Evolutionary conservation across 176 grass and related monocot species (phyloP).

Genomic region (Oryza glaberrima): DNA sequence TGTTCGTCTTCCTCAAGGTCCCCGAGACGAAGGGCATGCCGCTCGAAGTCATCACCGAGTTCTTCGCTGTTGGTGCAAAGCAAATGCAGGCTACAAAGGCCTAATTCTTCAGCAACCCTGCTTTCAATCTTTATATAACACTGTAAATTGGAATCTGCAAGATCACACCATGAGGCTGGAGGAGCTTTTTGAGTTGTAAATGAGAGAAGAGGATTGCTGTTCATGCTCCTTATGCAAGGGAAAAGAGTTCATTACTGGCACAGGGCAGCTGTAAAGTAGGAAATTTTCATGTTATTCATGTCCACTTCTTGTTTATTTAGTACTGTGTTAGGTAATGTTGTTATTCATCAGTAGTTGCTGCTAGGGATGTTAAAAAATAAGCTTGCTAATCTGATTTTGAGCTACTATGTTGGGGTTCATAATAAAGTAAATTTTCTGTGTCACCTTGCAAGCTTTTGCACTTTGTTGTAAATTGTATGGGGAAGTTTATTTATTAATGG

Average conservation of each 20-base stretch:
- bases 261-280: slow-evolving; percentile 30
- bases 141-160: slow-evolving; percentile 17
- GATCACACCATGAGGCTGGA: not conserved
- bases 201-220: slow-evolving; percentile 23
- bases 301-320: slow-evolving; percentile 13
- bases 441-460: slow-evolving; percentile 16
- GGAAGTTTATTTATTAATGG: not conserved
- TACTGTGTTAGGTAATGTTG: slow-evolving; percentile 31
- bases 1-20: slow-evolving; percentile 85
- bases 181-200: slow-evolving; percentile 12
- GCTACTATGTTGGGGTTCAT: slow-evolving; percentile 11
- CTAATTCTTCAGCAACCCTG: slow-evolving; percentile 37
- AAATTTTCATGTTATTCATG: slow-evolving; percentile 16
- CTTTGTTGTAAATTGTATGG: not conserved
- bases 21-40: slow-evolving; percentile 95
- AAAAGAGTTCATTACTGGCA: slow-evolving; percentile 25
- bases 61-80: slow-evolving; percentile 71
- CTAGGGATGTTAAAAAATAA: slow-evolving; percentile 34
- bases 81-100: slow-evolving; percentile 41
- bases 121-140: slow-evolving; percentile 10
- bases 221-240: not conserved
- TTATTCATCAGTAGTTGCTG: slow-evolving; percentile 31
- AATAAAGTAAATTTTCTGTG: slow-evolving; percentile 43
- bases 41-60: slow-evolving; percentile 87
- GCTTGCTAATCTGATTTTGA: slow-evolving; percentile 34